Base-by-base conservation (phyloP, 352 stramenopile genomes). In the Thraustotheca clavata region DNA sequence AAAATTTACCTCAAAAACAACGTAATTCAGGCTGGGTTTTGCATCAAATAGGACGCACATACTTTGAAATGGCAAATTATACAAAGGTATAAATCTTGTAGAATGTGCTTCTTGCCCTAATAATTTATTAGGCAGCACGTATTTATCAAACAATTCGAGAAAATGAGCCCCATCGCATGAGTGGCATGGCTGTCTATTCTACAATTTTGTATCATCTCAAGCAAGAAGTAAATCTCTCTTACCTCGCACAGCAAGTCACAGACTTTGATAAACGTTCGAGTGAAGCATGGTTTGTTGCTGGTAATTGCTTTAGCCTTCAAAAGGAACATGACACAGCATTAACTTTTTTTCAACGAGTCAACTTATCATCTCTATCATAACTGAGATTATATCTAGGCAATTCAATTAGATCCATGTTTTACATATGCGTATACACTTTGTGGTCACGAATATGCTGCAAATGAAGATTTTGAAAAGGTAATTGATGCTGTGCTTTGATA, bases 361-460 rank as follows among this genome's bases (percentile, higher is more conserved):
- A 22, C 12, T 29, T 6, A 14, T 6, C 43, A 22, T 6, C 14
- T 29, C 6, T 50, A 29, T 6, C 43, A 14, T 6, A 6, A 14
- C 33, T 29, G 43, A 22, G 22, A 14, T 29, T 6, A 14, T 33
- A 14, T 14, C 29, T 48, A 89, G 69, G 94, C 92, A 0, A 91
- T 98, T 59, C 92, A 98, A 68, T 67, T 99, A 11, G 86, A 98
- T 67, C 87, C 94, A 20, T 86, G 77, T 27, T 99, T 97, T 70
- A 98, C 95, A 14, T 99, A 99, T 69, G 93, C 93, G n/a, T 97
- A 99, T 76, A 98, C 95, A 20, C 76, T 99, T 0, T 98, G 86
- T 16, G 96, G 95, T 4, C 96, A 99, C 77, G 96, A 99, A 63
- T 99, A 98, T 70, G 89, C 98, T 33, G 81, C 89, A 4, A 98